A percentile compares a stretch with the other conserved stretches of the same genome.
These are phyloP conservation scores for Pneumocystis jirovecii DNA, from an alignment of 1,139 yeast species.

Conservation along the genomic window DNA sequence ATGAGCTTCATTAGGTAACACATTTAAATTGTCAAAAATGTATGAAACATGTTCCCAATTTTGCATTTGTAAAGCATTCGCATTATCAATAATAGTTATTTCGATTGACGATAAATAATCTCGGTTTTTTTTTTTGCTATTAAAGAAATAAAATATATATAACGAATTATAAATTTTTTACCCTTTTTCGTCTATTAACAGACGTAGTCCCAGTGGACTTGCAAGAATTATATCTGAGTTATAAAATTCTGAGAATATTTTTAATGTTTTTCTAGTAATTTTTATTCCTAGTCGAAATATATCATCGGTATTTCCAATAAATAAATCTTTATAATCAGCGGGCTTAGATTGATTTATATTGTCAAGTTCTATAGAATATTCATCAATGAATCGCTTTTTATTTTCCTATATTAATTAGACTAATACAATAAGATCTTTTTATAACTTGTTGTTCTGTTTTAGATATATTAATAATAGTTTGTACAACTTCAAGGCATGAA, in stretches of 20 bases:
- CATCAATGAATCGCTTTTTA: conserved; percentile 54
- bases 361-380: conserved; percentile 39
- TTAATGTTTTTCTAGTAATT: conserved; percentile 73
- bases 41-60: conserved; percentile 72
- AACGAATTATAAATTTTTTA: conserved; percentile 1
- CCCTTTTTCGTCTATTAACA: conserved; percentile 46
- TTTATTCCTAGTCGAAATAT: conserved; percentile 80
- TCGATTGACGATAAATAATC: conserved; percentile 87
- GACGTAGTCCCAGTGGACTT: conserved; percentile 78
- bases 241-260: conserved; percentile 71
- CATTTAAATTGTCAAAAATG: conserved; percentile 56
- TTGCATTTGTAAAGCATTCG: conserved; percentile 82
- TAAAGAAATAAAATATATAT: conserved; percentile 1
- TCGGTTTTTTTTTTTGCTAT: conserved; percentile 25
- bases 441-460: conserved; percentile 40
- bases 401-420: conserved; percentile 41
- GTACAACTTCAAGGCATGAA: conserved; percentile 57
- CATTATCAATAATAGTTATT: conserved; percentile 59
- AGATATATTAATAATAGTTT: conserved; percentile 44
- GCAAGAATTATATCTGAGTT: conserved; percentile 77
- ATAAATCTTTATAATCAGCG: conserved; percentile 61
- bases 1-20: conserved; percentile 59
- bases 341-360: conserved; percentile 43
- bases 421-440: not conserved
- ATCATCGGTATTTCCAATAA: conserved; percentile 84